Evolutionary conservation across 257 asterid genomes (phyloP).

Genomic region (Solanum corneliomulleri): DNA sequence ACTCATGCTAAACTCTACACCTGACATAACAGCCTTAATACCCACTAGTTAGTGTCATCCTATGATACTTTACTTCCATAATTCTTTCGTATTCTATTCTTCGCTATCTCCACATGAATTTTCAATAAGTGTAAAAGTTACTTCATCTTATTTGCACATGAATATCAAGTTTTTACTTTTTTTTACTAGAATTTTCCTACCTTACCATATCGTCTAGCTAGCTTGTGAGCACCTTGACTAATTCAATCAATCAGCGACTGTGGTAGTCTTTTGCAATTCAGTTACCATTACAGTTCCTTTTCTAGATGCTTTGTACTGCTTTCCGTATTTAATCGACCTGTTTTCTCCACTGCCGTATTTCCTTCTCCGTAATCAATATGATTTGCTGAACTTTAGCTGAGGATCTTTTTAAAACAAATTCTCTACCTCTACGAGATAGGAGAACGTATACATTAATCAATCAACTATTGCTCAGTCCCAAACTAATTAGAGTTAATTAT

Average conservation of each 20-base stretch:
- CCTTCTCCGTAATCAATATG: background rate
- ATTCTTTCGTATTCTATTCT: background rate
- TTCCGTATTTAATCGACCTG: background rate
- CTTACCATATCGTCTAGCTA: background rate
- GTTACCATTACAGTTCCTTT: background rate
- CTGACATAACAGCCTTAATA: background rate
- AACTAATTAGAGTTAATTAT: background rate
- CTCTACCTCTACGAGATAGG: background rate
- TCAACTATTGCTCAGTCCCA: background rate
- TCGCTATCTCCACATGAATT: background rate
- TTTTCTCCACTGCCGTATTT: background rate
- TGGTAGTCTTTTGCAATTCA: background rate
- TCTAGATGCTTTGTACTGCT: background rate
- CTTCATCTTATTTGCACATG: background rate
- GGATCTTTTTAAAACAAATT: background rate
- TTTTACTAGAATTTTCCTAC: background rate
- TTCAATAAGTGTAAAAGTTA: background rate
- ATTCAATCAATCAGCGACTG: background rate
- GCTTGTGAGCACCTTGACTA: background rate
- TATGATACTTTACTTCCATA: background rate
- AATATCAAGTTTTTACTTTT: background rate
- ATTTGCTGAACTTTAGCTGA: background rate
- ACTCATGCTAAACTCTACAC: background rate
- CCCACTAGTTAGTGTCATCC: background rate
- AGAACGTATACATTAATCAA: background rate